Base-by-base conservation (phyloP, 78 protist genomes). In the Dictyostelium capitatum region DNA sequence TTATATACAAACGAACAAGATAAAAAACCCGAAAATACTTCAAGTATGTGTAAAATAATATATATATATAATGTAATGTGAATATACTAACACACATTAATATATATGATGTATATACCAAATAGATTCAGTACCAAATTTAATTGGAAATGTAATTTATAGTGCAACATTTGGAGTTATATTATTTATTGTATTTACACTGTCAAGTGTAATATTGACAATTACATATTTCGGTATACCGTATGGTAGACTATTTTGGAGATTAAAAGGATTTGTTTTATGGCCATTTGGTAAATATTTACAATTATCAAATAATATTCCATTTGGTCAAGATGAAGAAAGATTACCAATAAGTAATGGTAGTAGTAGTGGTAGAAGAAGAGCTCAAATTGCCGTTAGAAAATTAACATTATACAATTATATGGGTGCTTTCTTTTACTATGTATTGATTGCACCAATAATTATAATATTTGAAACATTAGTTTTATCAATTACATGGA, bases 211-310 rank as follows among this genome's bases (percentile, higher is more conserved):
- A 56, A 1, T 80, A 25, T 62, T 73, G 6, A 48, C 48, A 37
- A 48, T 87, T 12, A 78, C 93, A 25, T 87, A 70, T 32, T 87
- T 87, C 77, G 93, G 93, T 32, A 41, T 90, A 32, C 89, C 89
- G 43, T 90, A 74, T 90, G 89, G 73, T 7, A 90, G 70, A 62
- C 17, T 90, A 30, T 54, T 80, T 28, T 90, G 95, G 95, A 56
- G 47, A 23, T 59, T 90, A 28, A 82, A 80, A 19, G 83, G 74
- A 28, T 92, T 83, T 83, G 89, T 92, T 20, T 72, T 92, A 11
- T 92, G 96, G 96, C 96, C 96, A 28, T 92, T 92, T 57, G 91
- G 96, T 54, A 92, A 83, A 20, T 92, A 82, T 54, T 48, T 92
- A 5, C 90, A 83, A 37, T 15, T 72, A n/a, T 59, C 79, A 83